These are phyloP conservation scores for Scytalidium lignicola DNA, from an alignment of 2,329 filamentous ascomycete genomes.

Conservation along the genomic window DNA sequence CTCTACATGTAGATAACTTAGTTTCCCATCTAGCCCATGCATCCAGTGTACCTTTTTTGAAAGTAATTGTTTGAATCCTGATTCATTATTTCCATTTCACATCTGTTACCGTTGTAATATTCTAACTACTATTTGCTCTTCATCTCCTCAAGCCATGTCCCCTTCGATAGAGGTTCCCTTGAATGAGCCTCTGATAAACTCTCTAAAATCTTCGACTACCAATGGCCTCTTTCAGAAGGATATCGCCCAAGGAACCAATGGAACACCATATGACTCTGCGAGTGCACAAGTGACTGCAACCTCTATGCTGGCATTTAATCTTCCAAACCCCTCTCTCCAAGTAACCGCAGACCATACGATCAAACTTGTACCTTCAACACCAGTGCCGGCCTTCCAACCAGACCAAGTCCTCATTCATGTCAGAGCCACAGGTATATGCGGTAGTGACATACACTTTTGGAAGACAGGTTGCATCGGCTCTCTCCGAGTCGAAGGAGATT, in stretches of 20 bases:
- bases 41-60: no score
- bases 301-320: not conserved
- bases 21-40: no score
- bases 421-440: slow-evolving; percentile 60
- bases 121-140: no score
- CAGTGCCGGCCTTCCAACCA: slow-evolving; percentile 46
- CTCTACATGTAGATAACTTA: no score
- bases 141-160: not conserved
- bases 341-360: slow-evolving; percentile 56
- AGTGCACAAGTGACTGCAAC: no score
- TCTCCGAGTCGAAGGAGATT: slow-evolving; percentile 56
- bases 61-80: no score
- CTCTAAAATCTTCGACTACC: not conserved
- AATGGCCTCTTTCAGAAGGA: not conserved
- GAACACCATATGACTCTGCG: not conserved
- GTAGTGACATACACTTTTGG: slow-evolving; percentile 66
- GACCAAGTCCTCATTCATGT: slow-evolving; percentile 57
- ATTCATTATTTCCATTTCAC: no score
- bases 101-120: no score
- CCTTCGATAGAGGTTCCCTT: not conserved
- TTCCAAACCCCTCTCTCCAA: slow-evolving; percentile 49
- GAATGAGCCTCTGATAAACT: not conserved
- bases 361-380: slow-evolving; percentile 48
- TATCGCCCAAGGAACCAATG: not conserved
- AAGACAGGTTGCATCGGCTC: slow-evolving; percentile 58